Base-by-base conservation (phyloP, 1,284 basidiomycete species). In the Volvariella surrecta region DNA sequence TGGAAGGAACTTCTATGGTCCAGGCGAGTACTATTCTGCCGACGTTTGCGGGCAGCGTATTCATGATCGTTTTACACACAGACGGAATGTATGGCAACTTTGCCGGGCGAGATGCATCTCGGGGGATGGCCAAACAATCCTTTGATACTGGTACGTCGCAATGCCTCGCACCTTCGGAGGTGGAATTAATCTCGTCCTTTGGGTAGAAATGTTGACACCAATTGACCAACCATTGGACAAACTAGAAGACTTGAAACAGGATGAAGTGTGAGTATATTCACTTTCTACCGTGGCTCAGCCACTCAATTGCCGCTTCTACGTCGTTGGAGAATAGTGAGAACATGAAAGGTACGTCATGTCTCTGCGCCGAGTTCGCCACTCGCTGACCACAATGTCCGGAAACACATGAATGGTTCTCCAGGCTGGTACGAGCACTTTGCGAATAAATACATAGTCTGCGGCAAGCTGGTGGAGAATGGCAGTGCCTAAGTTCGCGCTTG, bases 41-140 rank as follows among this genome's bases (percentile, higher is more conserved):
- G 19, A 11, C 8, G 4, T 18, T 18, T 11, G 15, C 8, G 22
- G 15, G 6, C 24, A 28, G 24, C 18, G 45, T 15, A 42, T 19
- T 20, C 30, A 28, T 28, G 39, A 37, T 31, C 18, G 20, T 4
- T 37, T 41, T 22, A n/a, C n/a, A 50, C 24, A 22, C 48, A 90
- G 91, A 84, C 54, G 93, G 93, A 1, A 91, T 93, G 75, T 97
- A 97, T 57, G 93, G 92, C 22, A 96, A 96, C 64, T 96, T 97
- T 70, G 92, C 93, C 1, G 93, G 93, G 2, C 70, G 91, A 42
- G 93, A 97, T 64, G 93, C 93, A 0, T 93, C 89, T 7, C 71
- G 92, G 37, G 92, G 93, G 9, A 95, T 96, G 92, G 93, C 93
- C 6, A 96, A 94, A 63, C 93, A 97, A 65, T 93, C 89, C 3